Percentiles rank a stretch among this genome's conserved stretches.
phyloP scores from a whole-genome alignment of 345 rosid genomes.

The Gossypium arboreum region DNA sequence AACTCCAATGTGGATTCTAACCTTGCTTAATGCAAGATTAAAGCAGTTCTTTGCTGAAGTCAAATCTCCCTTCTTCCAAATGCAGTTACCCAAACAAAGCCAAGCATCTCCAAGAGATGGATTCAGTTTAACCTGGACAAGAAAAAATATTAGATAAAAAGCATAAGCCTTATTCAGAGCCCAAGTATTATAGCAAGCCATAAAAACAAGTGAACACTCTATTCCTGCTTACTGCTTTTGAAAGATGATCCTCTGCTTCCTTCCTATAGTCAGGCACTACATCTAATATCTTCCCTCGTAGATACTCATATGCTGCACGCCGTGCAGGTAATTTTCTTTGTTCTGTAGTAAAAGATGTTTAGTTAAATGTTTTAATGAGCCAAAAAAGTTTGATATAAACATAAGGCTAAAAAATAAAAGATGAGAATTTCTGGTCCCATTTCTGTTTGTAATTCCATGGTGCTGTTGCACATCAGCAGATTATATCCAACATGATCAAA shows the following conservation, averaged over 20 bases:
- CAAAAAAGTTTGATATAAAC: background rate
- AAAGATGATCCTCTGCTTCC: conserved; percentile 80
- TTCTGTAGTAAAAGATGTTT: conserved; percentile 28
- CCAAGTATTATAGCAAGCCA: conserved; percentile 13
- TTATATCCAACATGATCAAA: too few relatives aligned
- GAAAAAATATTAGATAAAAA: conserved; percentile 16
- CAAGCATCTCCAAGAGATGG: conserved; percentile 79
- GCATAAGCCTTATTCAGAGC: conserved; percentile 5
- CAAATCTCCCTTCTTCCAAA: conserved; percentile 82
- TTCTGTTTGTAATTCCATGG: background rate
- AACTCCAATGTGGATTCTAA: conserved; percentile 11
- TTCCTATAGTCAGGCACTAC: conserved; percentile 62
- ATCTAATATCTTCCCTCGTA: conserved; percentile 65
- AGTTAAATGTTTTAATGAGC: background rate
- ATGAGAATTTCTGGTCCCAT: background rate
- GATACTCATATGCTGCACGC: conserved; percentile 53
- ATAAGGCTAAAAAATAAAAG: background rate
- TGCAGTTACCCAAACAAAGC: conserved; percentile 64
- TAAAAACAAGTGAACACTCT: background rate
- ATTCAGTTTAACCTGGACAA: conserved; percentile 65
- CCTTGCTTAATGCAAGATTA: conserved; percentile 70
- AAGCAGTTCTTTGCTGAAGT: conserved; percentile 61
- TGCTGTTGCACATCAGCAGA: too few relatives aligned
- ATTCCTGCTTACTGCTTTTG: conserved; percentile 55
- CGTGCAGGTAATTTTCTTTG: conserved; percentile 45